phyloP scores from a whole-genome alignment of 2,329 filamentous ascomycete genomes.

The Hypoxylon sp. region DNA sequence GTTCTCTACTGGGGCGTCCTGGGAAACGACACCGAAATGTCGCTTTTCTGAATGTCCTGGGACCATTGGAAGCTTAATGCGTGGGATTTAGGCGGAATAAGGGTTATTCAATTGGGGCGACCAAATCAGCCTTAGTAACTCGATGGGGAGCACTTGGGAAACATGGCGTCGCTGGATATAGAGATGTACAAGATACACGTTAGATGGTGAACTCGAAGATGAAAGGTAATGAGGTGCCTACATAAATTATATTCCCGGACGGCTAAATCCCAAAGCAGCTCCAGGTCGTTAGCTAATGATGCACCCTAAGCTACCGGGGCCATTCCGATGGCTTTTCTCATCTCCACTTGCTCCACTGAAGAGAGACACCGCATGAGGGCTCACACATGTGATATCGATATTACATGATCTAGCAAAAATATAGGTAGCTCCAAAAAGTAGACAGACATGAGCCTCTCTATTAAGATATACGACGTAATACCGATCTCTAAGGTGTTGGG shows the following conservation, averaged over 20 bases:
- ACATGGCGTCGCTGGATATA: neutral
- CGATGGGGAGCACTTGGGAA: neutral
- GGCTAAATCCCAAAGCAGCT: neutral
- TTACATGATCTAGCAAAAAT: neutral
- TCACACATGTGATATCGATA: neutral
- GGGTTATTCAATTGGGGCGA: too few species aligned
- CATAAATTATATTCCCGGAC: neutral
- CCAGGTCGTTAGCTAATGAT: neutral
- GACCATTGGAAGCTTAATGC: neutral
- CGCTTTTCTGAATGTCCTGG: neutral
- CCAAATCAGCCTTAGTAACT: neutral
- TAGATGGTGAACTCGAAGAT: neutral
- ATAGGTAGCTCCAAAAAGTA: neutral
- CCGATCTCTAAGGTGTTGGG: too few species aligned
- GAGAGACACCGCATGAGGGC: neutral
- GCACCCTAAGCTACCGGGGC: neutral
- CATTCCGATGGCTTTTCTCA: neutral
- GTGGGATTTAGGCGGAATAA: neutral
- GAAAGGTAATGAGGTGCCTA: neutral
- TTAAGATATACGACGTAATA: neutral
- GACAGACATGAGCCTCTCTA: neutral
- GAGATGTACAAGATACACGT: neutral
- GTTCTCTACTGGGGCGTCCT: constrained; percentile 1
- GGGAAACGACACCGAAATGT: neutral
- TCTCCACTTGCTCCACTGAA: neutral